Evolutionary conservation across 352 stramenopile species (phyloP).

Genomic region (Phytophthora pisi): DNA sequence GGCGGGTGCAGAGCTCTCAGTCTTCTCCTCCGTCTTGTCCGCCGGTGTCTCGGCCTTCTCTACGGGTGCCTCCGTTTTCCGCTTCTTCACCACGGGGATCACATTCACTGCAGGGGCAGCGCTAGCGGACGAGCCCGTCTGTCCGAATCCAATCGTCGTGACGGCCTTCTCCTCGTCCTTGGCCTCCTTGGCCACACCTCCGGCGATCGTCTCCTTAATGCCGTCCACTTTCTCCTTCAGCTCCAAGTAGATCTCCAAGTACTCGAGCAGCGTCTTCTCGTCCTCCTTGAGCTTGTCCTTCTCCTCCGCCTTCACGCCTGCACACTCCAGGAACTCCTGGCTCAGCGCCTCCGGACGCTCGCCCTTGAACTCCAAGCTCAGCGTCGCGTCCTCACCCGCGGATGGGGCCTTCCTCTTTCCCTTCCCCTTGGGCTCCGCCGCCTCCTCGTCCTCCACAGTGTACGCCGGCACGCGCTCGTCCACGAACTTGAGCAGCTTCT

Average conservation of each 20-base stretch:
- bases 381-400: constrained; percentile 6
- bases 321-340: constrained; percentile 63
- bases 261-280: constrained; percentile 69
- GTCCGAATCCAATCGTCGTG: constrained; percentile 79
- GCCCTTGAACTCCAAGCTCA: constrained; percentile 53
- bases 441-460: constrained; percentile 21
- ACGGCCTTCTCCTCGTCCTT: constrained; percentile 42
- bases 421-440: constrained; percentile 51
- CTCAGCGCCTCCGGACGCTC: constrained; percentile 58
- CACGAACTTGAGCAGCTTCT: constrained; percentile 59
- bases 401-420: constrained; percentile 65
- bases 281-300: constrained; percentile 34
- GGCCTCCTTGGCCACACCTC: constrained; percentile 14
- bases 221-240: constrained; percentile 87
- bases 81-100: constrained; percentile 74
- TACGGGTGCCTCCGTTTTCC: constrained; percentile 32
- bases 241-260: constrained; percentile 86
- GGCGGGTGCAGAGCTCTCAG: not conserved
- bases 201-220: constrained; percentile 64
- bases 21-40: constrained; percentile 16
- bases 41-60: constrained; percentile 5
- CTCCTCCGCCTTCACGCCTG: constrained; percentile 33
- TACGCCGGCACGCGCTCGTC: constrained; percentile 60
- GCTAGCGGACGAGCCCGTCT: constrained; percentile 18
- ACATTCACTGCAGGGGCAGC: constrained; percentile 60